Percentiles rank a stretch among this genome's conserved stretches.
phyloP scores from a whole-genome alignment of 2,329 filamentous ascomycete species.

The Bipolaris cookei region DNA sequence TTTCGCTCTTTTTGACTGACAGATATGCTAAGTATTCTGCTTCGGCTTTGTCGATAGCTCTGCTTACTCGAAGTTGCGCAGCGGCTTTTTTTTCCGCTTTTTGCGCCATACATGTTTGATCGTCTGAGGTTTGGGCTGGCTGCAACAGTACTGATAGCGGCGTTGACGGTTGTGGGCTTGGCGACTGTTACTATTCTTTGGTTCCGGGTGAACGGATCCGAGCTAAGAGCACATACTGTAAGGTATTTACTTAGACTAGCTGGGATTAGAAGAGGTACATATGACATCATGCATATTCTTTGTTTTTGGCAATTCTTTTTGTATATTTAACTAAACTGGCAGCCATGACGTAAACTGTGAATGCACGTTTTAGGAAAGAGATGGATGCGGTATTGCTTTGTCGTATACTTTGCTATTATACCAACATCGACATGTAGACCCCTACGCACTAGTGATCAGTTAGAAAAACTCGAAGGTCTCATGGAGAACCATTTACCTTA shows the following conservation, averaged over 20 bases:
- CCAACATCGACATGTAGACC: too few relatives aligned
- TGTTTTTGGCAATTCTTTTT: too few relatives aligned
- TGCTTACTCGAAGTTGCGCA: not conserved
- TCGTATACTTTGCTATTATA: too few relatives aligned
- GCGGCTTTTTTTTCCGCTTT: conserved; percentile 46
- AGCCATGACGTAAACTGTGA: too few relatives aligned
- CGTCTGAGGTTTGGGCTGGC: conserved; percentile 41
- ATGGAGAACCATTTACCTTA: too few relatives aligned
- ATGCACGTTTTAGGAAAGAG: too few relatives aligned
- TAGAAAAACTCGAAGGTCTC: too few relatives aligned
- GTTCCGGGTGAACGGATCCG: not conserved
- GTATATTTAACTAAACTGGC: too few relatives aligned
- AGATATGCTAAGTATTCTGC: not conserved
- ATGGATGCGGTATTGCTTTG: too few relatives aligned
- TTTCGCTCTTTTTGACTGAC: conserved; percentile 22
- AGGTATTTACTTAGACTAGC: not conserved
- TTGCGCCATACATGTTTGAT: conserved; percentile 43
- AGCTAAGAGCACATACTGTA: not conserved
- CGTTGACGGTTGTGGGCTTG: not conserved
- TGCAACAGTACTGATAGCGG: not conserved
- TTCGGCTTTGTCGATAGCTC: not conserved
- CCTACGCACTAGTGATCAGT: too few relatives aligned
- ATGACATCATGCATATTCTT: too few relatives aligned
- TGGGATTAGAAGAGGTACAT: not conserved
- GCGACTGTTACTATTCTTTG: not conserved